Evolutionary conservation across 768 basidiomycete genomes (phyloP), one percentile per base, ranked within the genome.

Genomic region (Lactarius evosmus): DNA sequence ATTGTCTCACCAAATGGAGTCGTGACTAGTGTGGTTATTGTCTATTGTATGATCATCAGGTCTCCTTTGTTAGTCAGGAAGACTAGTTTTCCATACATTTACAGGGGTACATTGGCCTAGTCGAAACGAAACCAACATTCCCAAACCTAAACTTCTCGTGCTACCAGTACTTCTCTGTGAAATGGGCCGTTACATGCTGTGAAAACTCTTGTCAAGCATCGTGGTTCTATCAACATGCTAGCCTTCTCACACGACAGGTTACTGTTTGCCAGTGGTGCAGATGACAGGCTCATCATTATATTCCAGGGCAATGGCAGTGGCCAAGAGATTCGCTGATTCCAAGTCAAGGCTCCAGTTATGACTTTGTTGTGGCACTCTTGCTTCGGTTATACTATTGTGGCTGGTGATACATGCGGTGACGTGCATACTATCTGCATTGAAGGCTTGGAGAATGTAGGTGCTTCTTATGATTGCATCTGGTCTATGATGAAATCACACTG

Each of bases 261-360:
- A 17, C 16, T 56, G 36, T 56, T 56, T 30, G 55, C 55, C 16
- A 56, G 55, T 5, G 27, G 38, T 27, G 56, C 41, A 3, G 56
- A 57, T 6, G 41, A 57, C 7, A 30, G 56, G 4, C 56, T 57
- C 27, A 41, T 57, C 17, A 44, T 44, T 5, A 9, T 57, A 19
- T 57, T 57, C 56, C 27, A 22, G n/a, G 56, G 56, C 9, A n/a
- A 57, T 41, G 30, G 56, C 27, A 30, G 41, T 29, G 56, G 40
- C 38, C n/a, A 6, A 29, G n/a, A 32, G 56, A 19, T 57, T 44
- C 41, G 25, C 22, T 30, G 6, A 4, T 57, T 57, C 27, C 56
- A 57, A 57, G 29, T 44, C 29, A 57, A 57, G 17, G 56, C 56
- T 5, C 56, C 56, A 5, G 41, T 57, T 22, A 57, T 30, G n/a